phyloP scores from a whole-genome alignment of 257 asterid genomes.

The Ligustrum vulgare region DNA sequence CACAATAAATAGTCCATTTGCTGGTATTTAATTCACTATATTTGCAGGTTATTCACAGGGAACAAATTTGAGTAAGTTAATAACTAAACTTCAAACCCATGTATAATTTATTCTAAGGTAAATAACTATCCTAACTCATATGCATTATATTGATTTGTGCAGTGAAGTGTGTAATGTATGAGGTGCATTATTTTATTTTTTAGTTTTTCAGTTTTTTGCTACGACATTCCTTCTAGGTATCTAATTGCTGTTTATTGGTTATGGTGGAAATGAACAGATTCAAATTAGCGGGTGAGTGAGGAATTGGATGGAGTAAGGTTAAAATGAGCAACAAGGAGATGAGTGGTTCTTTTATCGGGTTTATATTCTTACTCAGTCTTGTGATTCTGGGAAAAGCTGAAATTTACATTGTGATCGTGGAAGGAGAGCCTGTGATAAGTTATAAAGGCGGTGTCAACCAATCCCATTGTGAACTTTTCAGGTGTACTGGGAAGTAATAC shows the following conservation, averaged over 20 bases:
- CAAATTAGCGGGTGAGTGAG: conserved; percentile 28
- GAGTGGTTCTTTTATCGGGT: conserved; percentile 32
- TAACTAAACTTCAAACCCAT: neutral
- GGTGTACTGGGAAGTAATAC: no score
- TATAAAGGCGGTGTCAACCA: conserved; percentile 76
- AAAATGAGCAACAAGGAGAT: conserved; percentile 51
- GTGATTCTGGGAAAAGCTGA: conserved; percentile 56
- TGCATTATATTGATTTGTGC: neutral
- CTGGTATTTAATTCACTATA: neutral
- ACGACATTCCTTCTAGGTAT: neutral
- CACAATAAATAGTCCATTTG: neutral
- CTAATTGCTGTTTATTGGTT: neutral
- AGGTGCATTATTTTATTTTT: neutral
- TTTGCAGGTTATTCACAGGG: neutral
- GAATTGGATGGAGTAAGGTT: conserved; percentile 33
- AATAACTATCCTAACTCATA: neutral
- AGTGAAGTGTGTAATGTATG: neutral
- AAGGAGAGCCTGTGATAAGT: conserved; percentile 95
- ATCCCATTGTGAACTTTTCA: no score
- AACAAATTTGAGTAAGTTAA: conserved; percentile 11
- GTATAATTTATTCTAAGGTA: neutral
- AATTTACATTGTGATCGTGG: conserved; percentile 76
- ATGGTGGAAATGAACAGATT: conserved; percentile 41
- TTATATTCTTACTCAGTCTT: conserved; percentile 43
- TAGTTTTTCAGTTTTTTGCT: neutral